Conservation (phyloP, 345 rosid species). For the Nephelium lappaceum region DNA sequence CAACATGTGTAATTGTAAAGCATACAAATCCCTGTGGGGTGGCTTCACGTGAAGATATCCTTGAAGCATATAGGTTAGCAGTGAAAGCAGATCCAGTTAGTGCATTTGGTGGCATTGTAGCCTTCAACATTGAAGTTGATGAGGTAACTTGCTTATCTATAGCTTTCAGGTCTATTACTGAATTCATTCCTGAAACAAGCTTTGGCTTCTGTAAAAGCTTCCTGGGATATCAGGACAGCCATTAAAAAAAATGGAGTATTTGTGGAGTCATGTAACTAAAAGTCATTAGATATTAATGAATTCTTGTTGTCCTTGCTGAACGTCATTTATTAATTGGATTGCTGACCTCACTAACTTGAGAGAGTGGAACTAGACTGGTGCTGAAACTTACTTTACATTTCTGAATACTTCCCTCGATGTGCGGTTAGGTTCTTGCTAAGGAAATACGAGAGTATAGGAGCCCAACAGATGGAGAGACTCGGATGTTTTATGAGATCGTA, state of each 20-base stretch:
- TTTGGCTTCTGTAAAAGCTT: not conserved
- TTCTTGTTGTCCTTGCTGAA: not conserved
- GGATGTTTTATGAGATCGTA: constrained; percentile 95
- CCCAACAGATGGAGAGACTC: constrained; percentile 92
- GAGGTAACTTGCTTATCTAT: constrained; percentile 54
- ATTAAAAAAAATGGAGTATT: not conserved
- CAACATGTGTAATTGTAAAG: constrained; percentile 89
- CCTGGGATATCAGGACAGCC: not conserved
- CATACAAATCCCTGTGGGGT: constrained; percentile 97
- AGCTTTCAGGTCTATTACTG: not conserved
- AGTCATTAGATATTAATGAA: not conserved
- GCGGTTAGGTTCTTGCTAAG: constrained; percentile 68
- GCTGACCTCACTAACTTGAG: constrained; percentile 4
- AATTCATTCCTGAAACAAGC: not conserved
- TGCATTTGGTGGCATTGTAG: constrained; percentile 94
- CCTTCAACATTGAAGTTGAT: constrained; percentile 86
- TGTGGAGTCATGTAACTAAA: not conserved
- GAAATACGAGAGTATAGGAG: constrained; percentile 91
- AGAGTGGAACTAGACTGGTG: not conserved
- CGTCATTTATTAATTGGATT: not conserved
- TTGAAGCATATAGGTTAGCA: constrained; percentile 84
- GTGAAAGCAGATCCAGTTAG: constrained; percentile 94
- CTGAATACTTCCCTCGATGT: constrained; percentile 15
- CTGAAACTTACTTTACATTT: constrained; percentile 6
- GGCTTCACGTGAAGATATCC: constrained; percentile 73